phyloP scores from a whole-genome alignment of 2,329 filamentous ascomycete species.

The Sporothrix curviconia region DNA sequence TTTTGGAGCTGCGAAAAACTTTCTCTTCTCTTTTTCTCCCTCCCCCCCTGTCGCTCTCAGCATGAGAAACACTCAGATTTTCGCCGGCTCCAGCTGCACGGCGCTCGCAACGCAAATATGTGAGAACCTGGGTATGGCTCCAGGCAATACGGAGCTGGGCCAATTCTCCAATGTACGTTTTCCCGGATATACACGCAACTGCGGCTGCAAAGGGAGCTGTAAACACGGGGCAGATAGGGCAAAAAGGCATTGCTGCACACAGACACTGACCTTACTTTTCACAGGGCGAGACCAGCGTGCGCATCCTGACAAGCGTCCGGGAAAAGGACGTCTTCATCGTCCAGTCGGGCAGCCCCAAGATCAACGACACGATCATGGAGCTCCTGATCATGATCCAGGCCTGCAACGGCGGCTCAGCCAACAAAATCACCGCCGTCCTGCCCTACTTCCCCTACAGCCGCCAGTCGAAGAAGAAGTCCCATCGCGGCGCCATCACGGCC shows the following conservation, averaged over 20 bases:
- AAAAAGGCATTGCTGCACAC: too few species aligned
- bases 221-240: not conserved
- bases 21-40: not conserved
- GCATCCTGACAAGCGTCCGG: constrained; percentile 69
- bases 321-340: constrained; percentile 99
- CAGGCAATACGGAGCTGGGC: constrained; percentile 58
- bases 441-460: constrained; percentile 99
- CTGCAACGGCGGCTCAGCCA: constrained; percentile 95
- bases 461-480: constrained; percentile 98
- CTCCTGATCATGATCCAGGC: constrained; percentile 98
- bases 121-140: constrained; percentile 59
- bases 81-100: constrained; percentile 61
- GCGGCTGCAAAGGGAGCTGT: too few species aligned
- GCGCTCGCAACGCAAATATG: constrained; percentile 60
- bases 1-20: not conserved
- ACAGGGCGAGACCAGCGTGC: constrained; percentile 63
- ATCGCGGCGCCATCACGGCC: constrained; percentile 91
- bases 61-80: constrained; percentile 54
- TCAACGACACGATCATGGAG: constrained; percentile 99
- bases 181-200: too few species aligned
- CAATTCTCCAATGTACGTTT: constrained; percentile 59
- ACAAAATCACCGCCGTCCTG: constrained; percentile 86
- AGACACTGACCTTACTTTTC: constrained; percentile 18
- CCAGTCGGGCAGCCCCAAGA: constrained; percentile 89
- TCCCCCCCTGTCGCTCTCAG: not conserved